Conservation (phyloP, 371 early-diverging fungal species). For the Mycotypha africana region DNA sequence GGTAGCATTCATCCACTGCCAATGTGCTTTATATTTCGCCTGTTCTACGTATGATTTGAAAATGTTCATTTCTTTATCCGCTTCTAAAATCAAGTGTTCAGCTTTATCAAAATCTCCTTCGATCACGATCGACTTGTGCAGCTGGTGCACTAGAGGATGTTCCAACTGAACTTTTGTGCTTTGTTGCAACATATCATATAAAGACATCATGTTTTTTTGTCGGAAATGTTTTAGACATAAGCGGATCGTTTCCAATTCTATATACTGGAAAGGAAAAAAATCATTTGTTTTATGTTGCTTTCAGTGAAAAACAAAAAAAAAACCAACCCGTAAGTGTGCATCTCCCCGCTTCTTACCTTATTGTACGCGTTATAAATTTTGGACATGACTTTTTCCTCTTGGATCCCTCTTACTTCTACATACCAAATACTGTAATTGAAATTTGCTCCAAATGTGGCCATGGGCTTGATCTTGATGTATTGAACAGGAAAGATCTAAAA, state of each 20-base stretch:
- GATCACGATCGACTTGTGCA: slow-evolving; percentile 64
- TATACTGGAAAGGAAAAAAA: slow-evolving; percentile 39
- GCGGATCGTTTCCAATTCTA: slow-evolving; percentile 76
- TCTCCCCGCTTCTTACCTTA: slow-evolving; percentile 48
- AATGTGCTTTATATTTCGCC: slow-evolving; percentile 65
- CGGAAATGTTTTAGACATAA: slow-evolving; percentile 88
- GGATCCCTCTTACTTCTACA: slow-evolving; percentile 79
- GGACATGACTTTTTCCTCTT: slow-evolving; percentile 60
- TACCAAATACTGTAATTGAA: slow-evolving; percentile 98
- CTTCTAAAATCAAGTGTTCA: slow-evolving; percentile 63
- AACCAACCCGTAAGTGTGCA: no score
- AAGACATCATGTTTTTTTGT: slow-evolving; percentile 68
- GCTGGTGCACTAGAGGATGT: slow-evolving; percentile 66
- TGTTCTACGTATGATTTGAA: slow-evolving; percentile 66
- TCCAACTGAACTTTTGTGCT: slow-evolving; percentile 67
- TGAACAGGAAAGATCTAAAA: slow-evolving; percentile 70
- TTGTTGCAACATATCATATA: slow-evolving; percentile 62
- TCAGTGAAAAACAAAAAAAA: neutral
- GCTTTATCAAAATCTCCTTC: slow-evolving; percentile 71
- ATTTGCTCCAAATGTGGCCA: slow-evolving; percentile 87
- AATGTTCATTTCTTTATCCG: slow-evolving; percentile 44
- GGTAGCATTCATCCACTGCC: slow-evolving; percentile 56
- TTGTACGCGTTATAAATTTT: slow-evolving; percentile 56
- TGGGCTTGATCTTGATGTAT: slow-evolving; percentile 92
- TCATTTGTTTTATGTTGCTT: neutral